Conservation (phyloP, 2,329 filamentous ascomycete genomes). For the Atkinsonella hypoxylon region DNA sequence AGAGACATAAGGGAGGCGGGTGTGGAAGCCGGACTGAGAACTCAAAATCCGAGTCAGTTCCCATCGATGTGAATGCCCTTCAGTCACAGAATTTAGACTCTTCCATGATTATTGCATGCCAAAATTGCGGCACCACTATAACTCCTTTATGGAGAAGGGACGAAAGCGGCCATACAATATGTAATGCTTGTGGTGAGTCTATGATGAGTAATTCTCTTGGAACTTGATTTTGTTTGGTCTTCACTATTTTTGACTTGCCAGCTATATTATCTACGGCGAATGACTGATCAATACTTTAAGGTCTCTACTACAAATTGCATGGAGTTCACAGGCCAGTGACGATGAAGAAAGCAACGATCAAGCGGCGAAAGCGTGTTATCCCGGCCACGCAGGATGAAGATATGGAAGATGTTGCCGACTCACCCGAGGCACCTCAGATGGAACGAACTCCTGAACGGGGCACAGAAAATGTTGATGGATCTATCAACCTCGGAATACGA, state of each 20-base stretch:
- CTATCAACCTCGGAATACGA: constrained; percentile 48
- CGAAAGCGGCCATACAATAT: constrained; percentile 90
- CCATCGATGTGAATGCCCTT: constrained; percentile 23
- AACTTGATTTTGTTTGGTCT: no score
- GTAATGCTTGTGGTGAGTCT: constrained; percentile 86
- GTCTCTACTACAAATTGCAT: constrained; percentile 92
- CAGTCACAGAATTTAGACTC: constrained; percentile 19
- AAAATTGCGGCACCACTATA: constrained; percentile 94
- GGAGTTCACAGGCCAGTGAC: constrained; percentile 84
- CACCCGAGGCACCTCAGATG: constrained; percentile 25
- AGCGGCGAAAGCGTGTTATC: constrained; percentile 87
- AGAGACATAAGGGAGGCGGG: constrained; percentile 27
- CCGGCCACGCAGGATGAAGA: constrained; percentile 52
- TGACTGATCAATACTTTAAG: constrained; percentile 29
- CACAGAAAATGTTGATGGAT: constrained; percentile 50
- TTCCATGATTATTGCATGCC: constrained; percentile 67
- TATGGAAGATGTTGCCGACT: constrained; percentile 36
- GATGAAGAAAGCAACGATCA: constrained; percentile 99
- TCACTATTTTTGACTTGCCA: neutral
- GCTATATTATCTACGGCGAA: neutral
- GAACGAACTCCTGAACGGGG: constrained; percentile 37
- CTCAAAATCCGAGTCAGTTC: constrained; percentile 16
- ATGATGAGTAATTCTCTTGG: neutral
- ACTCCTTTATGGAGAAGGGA: constrained; percentile 93
- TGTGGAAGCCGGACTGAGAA: constrained; percentile 18